Percentiles rank a stretch among this genome's conserved stretches.
Conservation (phyloP, 495 filamentous ascomycete genomes). For the Talaromyces stipitatus region DNA sequence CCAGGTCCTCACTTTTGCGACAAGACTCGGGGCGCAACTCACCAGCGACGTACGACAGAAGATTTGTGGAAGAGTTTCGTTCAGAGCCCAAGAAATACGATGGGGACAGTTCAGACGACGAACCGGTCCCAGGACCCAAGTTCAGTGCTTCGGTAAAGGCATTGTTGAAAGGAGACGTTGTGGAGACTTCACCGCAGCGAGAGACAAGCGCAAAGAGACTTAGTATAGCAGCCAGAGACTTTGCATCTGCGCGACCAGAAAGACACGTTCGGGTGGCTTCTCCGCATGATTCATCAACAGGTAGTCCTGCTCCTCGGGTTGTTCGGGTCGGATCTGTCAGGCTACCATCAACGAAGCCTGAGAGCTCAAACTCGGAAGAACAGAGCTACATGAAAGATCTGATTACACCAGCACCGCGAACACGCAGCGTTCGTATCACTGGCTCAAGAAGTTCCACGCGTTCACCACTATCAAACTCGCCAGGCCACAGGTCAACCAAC, state of each 20-base stretch:
- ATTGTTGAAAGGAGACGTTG: conserved; percentile 57
- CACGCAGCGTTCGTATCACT: conserved; percentile 55
- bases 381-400: conserved; percentile 37
- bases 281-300: conserved; percentile 31
- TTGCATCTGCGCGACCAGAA: conserved; percentile 23
- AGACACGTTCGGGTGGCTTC: conserved; percentile 33
- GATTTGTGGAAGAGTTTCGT: conserved; percentile 12
- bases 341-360: conserved; percentile 22
- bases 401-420: conserved; percentile 59
- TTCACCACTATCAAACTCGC: conserved; percentile 34
- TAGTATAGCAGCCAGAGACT: conserved; percentile 9
- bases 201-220: conserved; percentile 33
- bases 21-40: conserved; percentile 34
- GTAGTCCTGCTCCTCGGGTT: conserved; percentile 41
- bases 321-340: conserved; percentile 51
- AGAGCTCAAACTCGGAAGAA: conserved; percentile 22
- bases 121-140: conserved; percentile 64
- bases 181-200: conserved; percentile 42
- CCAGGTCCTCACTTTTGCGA: conserved; percentile 35
- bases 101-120: conserved; percentile 71
- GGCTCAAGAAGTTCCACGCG: conserved; percentile 24
- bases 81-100: conserved; percentile 27
- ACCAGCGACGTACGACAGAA: conserved; percentile 20
- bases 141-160: conserved; percentile 75
- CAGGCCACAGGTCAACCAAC: conserved; percentile 27